Base-by-base conservation (phyloP, 139 green algal genomes). In the Closterium sp. region DNA sequence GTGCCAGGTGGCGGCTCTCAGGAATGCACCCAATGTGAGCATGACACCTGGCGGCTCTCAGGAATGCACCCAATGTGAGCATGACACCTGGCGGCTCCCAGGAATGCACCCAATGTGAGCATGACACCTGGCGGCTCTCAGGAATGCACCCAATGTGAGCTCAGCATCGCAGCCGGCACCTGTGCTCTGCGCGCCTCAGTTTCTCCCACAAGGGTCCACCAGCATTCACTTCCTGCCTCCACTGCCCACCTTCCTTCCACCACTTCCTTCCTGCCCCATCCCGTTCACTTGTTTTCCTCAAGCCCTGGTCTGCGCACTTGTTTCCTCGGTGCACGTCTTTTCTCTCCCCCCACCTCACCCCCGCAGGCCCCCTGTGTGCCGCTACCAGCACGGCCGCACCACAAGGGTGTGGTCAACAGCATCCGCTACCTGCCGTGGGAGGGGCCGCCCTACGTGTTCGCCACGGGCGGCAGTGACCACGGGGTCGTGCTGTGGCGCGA, bases 391-490 rank as follows among this genome's bases (percentile, higher is more conserved):
- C 29, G 79, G 21, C 91, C 91, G 30, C 91, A 94, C 70, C 28
- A 93, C 2, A 92, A 92, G 84, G 91, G 91, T 13, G 30, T 94
- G 24, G 90, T 94, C 45, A 94, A 94, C 91, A 86, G 42, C 38
- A 90, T 94, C 22, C 79, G 22, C n/a, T 94, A 88, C 32, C 86
- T 94, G 91, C 88, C 91, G 50, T 94, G 91, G 91, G 91, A 32
- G 21, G 29, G 45, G 9, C 70, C 70, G 10, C 10, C 62, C n/a
- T 32, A 31, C 19, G 34, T 88, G 85, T 94, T 94, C n/a, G 73
- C 30, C 24, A 94, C 89, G 9, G 91, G 88, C 6, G 91, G 91
- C 29, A 93, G 91, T 31, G 91, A 94, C 88, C 91, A 94, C 30
- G 28, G 70, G 13, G 91, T 94, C 30, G 91, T 88, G 29, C 29